A percentile compares a stretch with the other conserved stretches of the same genome.
Conservation (phyloP, 2,329 filamentous ascomycete genomes). For the Beauveria sp. region DNA sequence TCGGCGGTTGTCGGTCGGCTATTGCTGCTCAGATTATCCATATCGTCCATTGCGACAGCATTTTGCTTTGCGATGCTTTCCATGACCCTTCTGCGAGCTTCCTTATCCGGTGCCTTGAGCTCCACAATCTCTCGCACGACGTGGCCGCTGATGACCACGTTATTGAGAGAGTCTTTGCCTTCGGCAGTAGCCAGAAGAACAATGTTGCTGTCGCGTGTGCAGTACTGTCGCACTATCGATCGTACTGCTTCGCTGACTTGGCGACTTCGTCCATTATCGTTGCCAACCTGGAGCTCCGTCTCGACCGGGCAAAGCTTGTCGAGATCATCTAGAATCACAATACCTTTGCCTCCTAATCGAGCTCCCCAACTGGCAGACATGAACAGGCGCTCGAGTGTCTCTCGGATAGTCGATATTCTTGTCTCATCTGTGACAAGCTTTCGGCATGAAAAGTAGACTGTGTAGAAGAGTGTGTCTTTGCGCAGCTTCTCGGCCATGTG, state of each 20-base stretch:
- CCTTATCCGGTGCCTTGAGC: slow-evolving; percentile 87
- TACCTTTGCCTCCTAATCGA: slow-evolving; percentile 69
- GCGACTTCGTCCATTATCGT: slow-evolving; percentile 85
- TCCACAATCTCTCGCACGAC: slow-evolving; percentile 86
- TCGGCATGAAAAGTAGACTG: slow-evolving; percentile 78
- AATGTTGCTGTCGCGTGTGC: slow-evolving; percentile 69
- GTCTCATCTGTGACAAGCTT: slow-evolving; percentile 88
- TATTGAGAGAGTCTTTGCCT: slow-evolving; percentile 86
- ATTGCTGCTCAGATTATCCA: slow-evolving; percentile 31
- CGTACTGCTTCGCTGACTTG: slow-evolving; percentile 88
- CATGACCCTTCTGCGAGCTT: slow-evolving; percentile 74
- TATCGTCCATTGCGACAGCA: slow-evolving; percentile 31
- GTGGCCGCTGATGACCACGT: slow-evolving; percentile 82
- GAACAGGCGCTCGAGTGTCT: slow-evolving; percentile 76
- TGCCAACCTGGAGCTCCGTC: slow-evolving; percentile 87
- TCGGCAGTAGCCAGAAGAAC: slow-evolving; percentile 87
- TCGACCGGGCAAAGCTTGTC: slow-evolving; percentile 90
- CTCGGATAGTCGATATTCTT: slow-evolving; percentile 81
- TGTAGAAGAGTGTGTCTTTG: slow-evolving; percentile 68
- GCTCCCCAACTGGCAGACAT: slow-evolving; percentile 89
- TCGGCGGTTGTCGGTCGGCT: slow-evolving; percentile 52
- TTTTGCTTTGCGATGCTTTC: slow-evolving; percentile 64
- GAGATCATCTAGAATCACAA: slow-evolving; percentile 87
- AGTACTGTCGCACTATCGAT: slow-evolving; percentile 76
- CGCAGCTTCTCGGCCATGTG: slow-evolving; percentile 67